phyloP scores from a whole-genome alignment of 768 basidiomycete genomes.

The Lactifluus piperatus region DNA sequence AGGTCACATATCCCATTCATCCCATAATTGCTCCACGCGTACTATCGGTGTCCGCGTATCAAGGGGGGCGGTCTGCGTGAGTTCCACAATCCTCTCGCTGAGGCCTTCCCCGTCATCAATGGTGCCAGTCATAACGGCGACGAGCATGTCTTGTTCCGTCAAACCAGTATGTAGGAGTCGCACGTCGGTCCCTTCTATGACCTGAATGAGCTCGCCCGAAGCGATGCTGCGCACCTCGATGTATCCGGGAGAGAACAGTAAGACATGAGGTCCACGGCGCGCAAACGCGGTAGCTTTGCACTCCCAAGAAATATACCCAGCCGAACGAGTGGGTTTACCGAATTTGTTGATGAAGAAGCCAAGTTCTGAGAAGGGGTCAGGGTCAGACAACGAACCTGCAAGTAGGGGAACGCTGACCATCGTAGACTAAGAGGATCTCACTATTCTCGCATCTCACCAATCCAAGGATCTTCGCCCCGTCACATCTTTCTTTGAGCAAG shows the following conservation, averaged over 20 bases:
- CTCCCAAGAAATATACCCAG: slow-evolving; percentile 73
- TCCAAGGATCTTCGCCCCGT: slow-evolving; percentile 55
- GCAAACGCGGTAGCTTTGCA: slow-evolving; percentile 54
- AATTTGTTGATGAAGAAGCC: slow-evolving; percentile 71
- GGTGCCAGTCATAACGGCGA: slow-evolving; percentile 56
- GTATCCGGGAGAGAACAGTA: slow-evolving; percentile 68
- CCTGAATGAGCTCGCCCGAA: slow-evolving; percentile 68
- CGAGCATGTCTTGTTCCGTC: slow-evolving; percentile 38
- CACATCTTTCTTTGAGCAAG: slow-evolving; percentile 50
- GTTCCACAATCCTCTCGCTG: slow-evolving; percentile 57
- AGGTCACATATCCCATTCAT: slow-evolving; percentile 19
- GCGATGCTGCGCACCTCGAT: slow-evolving; percentile 62
- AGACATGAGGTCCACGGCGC: slow-evolving; percentile 49
- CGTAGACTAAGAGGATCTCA: slow-evolving; percentile 67
- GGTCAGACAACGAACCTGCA: background rate
- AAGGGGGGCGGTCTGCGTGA: slow-evolving; percentile 60
- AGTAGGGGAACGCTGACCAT: slow-evolving; percentile 39
- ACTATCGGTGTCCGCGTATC: slow-evolving; percentile 18
- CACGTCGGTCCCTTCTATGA: slow-evolving; percentile 67
- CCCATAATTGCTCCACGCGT: slow-evolving; percentile 15
- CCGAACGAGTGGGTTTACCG: slow-evolving; percentile 53
- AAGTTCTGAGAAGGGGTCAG: slow-evolving; percentile 37
- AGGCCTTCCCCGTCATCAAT: slow-evolving; percentile 47
- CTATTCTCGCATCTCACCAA: slow-evolving; percentile 43
- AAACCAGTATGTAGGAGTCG: slow-evolving; percentile 49